phyloP scores from a whole-genome alignment of 2,329 filamentous ascomycete species.

The Cladosporium sp. region DNA sequence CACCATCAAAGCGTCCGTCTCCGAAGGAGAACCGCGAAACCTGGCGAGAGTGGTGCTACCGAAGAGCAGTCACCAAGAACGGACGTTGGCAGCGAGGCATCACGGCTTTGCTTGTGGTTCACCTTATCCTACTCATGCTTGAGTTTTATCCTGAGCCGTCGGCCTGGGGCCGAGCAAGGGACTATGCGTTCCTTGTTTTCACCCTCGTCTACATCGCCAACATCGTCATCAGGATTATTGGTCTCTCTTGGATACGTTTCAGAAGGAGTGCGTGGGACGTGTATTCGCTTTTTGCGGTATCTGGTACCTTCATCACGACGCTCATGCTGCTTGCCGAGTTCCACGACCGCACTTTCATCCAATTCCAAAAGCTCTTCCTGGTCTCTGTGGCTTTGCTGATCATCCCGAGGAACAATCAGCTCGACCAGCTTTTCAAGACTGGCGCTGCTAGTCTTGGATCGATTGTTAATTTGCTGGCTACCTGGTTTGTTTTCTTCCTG shows the following conservation, averaged over 20 bases:
- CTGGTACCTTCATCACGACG: conserved; percentile 80
- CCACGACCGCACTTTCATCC: conserved; percentile 63
- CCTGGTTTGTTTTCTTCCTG: conserved; percentile 95
- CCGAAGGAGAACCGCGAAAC: conserved; percentile 69
- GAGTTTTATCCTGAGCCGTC: conserved; percentile 79
- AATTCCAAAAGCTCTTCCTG: conserved; percentile 91
- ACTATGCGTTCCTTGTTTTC: conserved; percentile 74
- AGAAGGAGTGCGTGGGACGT: conserved; percentile 93
- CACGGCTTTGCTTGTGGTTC: conserved; percentile 76
- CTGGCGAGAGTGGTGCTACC: conserved; percentile 94
- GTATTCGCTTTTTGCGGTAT: conserved; percentile 78
- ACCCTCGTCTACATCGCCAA: conserved; percentile 82
- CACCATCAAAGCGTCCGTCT: conserved; percentile 89
- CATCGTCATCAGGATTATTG: conserved; percentile 78
- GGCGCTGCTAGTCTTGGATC: conserved; percentile 88
- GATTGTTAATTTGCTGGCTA: conserved; percentile 89
- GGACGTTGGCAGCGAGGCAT: conserved; percentile 87
- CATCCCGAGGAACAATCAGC: conserved; percentile 92
- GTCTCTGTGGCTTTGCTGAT: conserved; percentile 86
- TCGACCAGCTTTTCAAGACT: conserved; percentile 98
- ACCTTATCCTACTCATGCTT: conserved; percentile 78
- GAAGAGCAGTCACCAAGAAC: conserved; percentile 88
- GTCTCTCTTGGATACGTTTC: conserved; percentile 89
- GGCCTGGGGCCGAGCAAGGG: conserved; percentile 70
- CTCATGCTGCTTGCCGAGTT: conserved; percentile 69